phyloP scores from a whole-genome alignment of 1,284 basidiomycete species.

The Trichosporon faecale region DNA sequence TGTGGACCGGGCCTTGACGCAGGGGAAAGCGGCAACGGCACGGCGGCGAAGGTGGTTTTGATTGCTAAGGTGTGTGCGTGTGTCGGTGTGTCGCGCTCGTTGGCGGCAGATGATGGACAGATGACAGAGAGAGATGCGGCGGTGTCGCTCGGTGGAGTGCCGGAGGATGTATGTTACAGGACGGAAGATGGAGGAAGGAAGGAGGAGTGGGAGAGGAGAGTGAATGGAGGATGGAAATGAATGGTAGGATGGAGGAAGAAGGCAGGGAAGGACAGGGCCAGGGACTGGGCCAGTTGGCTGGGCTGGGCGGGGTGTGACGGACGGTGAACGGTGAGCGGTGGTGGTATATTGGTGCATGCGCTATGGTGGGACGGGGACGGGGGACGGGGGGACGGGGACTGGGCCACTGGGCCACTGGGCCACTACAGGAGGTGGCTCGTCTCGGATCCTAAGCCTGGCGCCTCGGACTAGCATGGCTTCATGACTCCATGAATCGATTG shows the following conservation, averaged over 20 bases:
- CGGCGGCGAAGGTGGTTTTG: constrained; percentile 1
- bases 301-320: not conserved
- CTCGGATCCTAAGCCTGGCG: constrained; percentile 10
- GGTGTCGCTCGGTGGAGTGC: not conserved
- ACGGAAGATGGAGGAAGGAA: not conserved
- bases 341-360: not conserved
- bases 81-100: not conserved
- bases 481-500: constrained; percentile 1
- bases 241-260: not conserved
- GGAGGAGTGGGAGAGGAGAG: not conserved
- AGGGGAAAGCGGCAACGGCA: not conserved
- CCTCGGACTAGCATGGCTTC: not conserved
- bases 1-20: not conserved
- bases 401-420: not conserved
- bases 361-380: not conserved
- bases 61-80: not conserved
- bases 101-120: not conserved
- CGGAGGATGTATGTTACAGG: not conserved
- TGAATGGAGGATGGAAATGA: constrained; percentile 2
- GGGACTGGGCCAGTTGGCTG: not conserved
- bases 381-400: not conserved
- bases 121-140: not conserved
- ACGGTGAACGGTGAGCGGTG: not conserved
- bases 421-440: not conserved
- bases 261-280: not conserved